Conservation (phyloP, 352 stramenopile species). For the Hyaloperonospora arabidopsidis region DNA sequence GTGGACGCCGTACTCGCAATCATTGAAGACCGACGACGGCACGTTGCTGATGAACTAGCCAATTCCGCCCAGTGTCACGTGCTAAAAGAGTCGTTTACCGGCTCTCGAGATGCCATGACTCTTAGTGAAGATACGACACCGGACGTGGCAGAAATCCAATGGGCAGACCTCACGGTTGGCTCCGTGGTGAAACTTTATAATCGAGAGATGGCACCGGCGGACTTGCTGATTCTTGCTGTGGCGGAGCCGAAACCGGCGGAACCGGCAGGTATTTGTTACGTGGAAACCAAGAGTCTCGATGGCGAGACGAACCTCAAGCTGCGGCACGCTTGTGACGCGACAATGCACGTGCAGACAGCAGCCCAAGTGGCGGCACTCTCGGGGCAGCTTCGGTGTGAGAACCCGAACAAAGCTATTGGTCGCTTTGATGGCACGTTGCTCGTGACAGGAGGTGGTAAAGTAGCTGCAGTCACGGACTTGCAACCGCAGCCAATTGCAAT, state of each 20-base stretch:
- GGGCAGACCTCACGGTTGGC: conserved; percentile 72
- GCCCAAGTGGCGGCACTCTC: conserved; percentile 33
- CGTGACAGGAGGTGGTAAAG: conserved; percentile 21
- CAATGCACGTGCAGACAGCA: conserved; percentile 34
- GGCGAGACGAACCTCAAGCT: conserved; percentile 89
- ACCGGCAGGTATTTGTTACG: conserved; percentile 74
- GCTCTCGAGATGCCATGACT: conserved; percentile 19
- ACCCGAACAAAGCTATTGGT: conserved; percentile 74
- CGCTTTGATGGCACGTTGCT: conserved; percentile 68
- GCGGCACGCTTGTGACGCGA: conserved; percentile 57
- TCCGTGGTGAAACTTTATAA: conserved; percentile 76
- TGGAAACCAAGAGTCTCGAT: conserved; percentile 85
- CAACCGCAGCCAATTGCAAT: conserved; percentile 55
- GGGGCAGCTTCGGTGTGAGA: conserved; percentile 56
- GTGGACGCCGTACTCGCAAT: conserved; percentile 80
- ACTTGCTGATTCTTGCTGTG: conserved; percentile 78
- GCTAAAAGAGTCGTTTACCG: conserved; percentile 43
- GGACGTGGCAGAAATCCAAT: conserved; percentile 53
- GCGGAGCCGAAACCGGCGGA: conserved; percentile 54
- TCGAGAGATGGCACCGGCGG: conserved; percentile 70
- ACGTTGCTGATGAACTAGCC: conserved; percentile 72
- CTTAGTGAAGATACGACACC: too few species aligned
- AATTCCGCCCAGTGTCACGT: conserved; percentile 70
- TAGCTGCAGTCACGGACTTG: not conserved
- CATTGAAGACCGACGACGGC: conserved; percentile 78